These are phyloP conservation scores for Vittaforma corneae DNA, from an alignment of 371 early-diverging fungal genomes.

Conservation along the genomic window DNA sequence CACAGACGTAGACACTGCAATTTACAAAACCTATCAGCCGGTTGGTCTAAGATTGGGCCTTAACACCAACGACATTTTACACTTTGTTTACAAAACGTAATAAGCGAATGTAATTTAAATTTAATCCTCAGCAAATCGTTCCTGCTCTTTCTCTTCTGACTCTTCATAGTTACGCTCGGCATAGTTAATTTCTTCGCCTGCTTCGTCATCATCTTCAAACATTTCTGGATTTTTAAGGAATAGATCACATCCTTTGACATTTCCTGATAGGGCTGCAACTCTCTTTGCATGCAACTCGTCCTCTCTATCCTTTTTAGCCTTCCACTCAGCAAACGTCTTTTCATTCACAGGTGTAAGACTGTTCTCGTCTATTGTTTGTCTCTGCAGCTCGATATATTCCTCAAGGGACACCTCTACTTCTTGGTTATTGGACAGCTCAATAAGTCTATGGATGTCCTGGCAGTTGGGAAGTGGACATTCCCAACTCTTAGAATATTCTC, in stretches of 20 bases:
- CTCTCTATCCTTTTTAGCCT: slow-evolving; percentile 70
- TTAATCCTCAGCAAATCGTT: not conserved
- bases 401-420: slow-evolving; percentile 45
- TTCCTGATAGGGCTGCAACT: slow-evolving; percentile 58
- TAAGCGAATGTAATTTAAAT: too few species aligned
- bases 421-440: slow-evolving; percentile 36
- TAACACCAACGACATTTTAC: too few species aligned
- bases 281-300: slow-evolving; percentile 75
- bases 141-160: slow-evolving; percentile 18
- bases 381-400: slow-evolving; percentile 60
- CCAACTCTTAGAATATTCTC: slow-evolving; percentile 96
- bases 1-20: too few species aligned
- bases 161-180: slow-evolving; percentile 44
- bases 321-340: slow-evolving; percentile 84
- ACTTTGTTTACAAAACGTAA: too few species aligned
- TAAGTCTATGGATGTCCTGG: slow-evolving; percentile 44
- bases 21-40: too few species aligned
- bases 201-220: slow-evolving; percentile 66
- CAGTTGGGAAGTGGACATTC: slow-evolving; percentile 69
- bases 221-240: slow-evolving; percentile 87
- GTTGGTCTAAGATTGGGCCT: too few species aligned
- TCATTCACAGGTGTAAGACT: slow-evolving; percentile 85
- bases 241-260: slow-evolving; percentile 70
- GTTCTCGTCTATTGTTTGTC: slow-evolving; percentile 72
- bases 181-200: slow-evolving; percentile 57